Percentiles rank a stretch among this genome's conserved stretches.
phyloP scores from a whole-genome alignment of 2,329 filamentous ascomycete species.

The Fusarium sp. region DNA sequence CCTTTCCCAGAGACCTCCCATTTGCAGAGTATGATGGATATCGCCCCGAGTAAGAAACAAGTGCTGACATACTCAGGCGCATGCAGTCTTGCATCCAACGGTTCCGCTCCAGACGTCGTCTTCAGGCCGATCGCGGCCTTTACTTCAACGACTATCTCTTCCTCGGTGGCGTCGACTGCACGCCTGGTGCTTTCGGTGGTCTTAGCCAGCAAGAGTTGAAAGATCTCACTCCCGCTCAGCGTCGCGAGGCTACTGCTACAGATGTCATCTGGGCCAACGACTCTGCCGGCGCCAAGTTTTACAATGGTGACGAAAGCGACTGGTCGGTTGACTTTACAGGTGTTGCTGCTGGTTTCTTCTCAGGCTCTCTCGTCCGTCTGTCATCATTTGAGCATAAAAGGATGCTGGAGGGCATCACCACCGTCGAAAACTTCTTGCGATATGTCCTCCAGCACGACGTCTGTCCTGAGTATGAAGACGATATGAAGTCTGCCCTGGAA shows the following conservation, averaged over 20 bases:
- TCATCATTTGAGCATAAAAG: slow-evolving; percentile 67
- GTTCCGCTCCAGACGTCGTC: slow-evolving; percentile 81
- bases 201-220: slow-evolving; percentile 67
- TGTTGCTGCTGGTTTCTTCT: slow-evolving; percentile 84
- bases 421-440: slow-evolving; percentile 88
- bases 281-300: slow-evolving; percentile 61
- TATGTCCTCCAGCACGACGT: slow-evolving; percentile 89
- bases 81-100: slow-evolving; percentile 89
- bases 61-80: slow-evolving; percentile 65
- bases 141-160: slow-evolving; percentile 85
- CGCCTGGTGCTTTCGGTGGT: slow-evolving; percentile 69
- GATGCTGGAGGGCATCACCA: slow-evolving; percentile 70
- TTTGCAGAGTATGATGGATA: slow-evolving; percentile 66
- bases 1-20: slow-evolving; percentile 58
- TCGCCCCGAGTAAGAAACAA: neutral
- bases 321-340: slow-evolving; percentile 87
- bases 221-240: slow-evolving; percentile 70
- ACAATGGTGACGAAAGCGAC: slow-evolving; percentile 64
- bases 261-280: slow-evolving; percentile 68
- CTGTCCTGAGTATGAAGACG: slow-evolving; percentile 80
- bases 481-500: slow-evolving; percentile 74
- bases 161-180: slow-evolving; percentile 82
- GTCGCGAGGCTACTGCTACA: slow-evolving; percentile 73
- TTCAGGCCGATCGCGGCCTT: slow-evolving; percentile 71
- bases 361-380: slow-evolving; percentile 65